A percentile compares a stretch with the other conserved stretches of the same genome.
These are phyloP conservation scores for Lathyrus oleraceus DNA, from an alignment of 306 rosid genomes.

Conservation along the genomic window DNA sequence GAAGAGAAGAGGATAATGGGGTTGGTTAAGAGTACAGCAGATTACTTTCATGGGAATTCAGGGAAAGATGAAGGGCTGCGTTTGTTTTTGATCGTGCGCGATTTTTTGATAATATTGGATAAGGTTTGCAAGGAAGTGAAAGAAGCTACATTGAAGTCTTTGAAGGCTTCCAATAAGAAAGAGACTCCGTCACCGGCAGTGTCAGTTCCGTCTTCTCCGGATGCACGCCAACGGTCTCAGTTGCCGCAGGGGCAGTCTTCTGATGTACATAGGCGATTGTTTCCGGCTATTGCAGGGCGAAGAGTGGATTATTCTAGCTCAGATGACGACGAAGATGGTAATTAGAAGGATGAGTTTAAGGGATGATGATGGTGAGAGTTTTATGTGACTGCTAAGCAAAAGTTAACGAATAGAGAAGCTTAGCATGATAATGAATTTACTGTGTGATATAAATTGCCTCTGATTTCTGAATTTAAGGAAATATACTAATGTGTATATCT, in stretches of 20 bases:
- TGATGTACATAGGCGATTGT: conserved; percentile 52
- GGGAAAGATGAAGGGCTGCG: conserved; percentile 89
- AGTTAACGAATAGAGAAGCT: too few species aligned
- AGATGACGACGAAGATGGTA: conserved; percentile 60
- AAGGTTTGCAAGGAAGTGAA: conserved; percentile 75
- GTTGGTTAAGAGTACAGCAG: conserved; percentile 71
- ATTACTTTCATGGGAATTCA: conserved; percentile 83
- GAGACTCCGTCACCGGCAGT: conserved; percentile 34
- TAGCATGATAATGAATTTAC: too few species aligned
- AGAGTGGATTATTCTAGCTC: conserved; percentile 62
- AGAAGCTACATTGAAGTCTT: conserved; percentile 33
- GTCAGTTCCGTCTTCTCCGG: conserved; percentile 34
- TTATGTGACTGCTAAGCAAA: too few species aligned
- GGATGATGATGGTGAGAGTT: neutral
- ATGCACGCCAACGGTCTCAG: conserved; percentile 10
- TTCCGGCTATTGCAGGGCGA: conserved; percentile 76
- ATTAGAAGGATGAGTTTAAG: conserved; percentile 15
- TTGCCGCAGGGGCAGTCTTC: neutral
- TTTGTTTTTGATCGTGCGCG: conserved; percentile 69
- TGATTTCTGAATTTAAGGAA: neutral
- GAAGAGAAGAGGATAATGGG: conserved; percentile 82
- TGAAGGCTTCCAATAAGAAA: conserved; percentile 43
- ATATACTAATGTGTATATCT: neutral
- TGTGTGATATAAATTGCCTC: too few species aligned
- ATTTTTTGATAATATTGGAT: conserved; percentile 73